Base-by-base conservation (phyloP, 2,329 filamentous ascomycete species). In the Purpureocillium lavendulum region DNA sequence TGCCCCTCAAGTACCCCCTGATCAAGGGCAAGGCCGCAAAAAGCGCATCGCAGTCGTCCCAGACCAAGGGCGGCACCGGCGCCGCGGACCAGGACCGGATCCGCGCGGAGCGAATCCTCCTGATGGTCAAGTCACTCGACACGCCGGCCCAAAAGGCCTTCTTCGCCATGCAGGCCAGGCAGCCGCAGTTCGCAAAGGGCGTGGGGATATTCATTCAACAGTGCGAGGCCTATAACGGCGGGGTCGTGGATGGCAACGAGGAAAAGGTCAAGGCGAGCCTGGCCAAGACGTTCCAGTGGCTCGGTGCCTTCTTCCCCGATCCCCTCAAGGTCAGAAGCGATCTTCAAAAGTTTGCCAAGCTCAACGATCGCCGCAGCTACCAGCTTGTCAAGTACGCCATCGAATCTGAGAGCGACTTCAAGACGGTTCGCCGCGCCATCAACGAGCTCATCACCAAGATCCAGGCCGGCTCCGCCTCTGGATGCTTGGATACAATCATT, bases 141-240 rank as follows among this genome's bases (percentile, higher is more conserved):
- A 67, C 73, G 2, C 80, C 78, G 46, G 83, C 89, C 1, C 89
- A 87, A 57, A 84, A 80, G 48, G 90, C 92, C 0, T 94, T 97
- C 60, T 92, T 94, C 53, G 82, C 84, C 13, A 77, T 94, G 59
- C 87, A 94, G 58, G 75, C 75, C 24, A 80, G 87, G 34, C 89
- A 94, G 56, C 75, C 81, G 3, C 75, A 79, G 36, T 81, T 87
- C 51, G 80, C 84, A 24, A 80, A 79, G 43, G 83, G 84, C 30
- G 69, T 96, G 44, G 74, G 79, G 30, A 71, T 79, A n/a, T 87
- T 90, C 50, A 66, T 98, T 35, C 79, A 84, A 49, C 71, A 81
- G n/a, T 96, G 88, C 53, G 89, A 96, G 56, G 75, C 83, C 12
- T 94, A 85, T 62, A 96, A 97, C 53, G 88, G 87, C 17, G 89